Evolutionary conservation across 2,329 filamentous ascomycete genomes (phyloP).

Genomic region (Diaporthe sp.): DNA sequence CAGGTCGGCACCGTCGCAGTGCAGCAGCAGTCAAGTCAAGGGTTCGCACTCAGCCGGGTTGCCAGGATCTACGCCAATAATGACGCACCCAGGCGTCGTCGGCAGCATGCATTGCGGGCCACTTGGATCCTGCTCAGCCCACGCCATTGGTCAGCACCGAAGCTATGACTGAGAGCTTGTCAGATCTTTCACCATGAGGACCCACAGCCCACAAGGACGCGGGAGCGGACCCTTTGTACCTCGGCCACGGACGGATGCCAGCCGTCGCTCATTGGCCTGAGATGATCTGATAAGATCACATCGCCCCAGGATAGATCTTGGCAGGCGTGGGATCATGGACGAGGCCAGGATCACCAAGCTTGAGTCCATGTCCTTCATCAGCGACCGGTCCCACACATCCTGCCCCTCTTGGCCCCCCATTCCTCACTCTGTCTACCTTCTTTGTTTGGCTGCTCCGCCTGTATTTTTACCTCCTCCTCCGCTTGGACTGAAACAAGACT

Average conservation of each 20-base stretch:
- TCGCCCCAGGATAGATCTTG: slow-evolving; percentile 26
- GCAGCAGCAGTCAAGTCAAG: neutral
- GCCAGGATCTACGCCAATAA: slow-evolving; percentile 16
- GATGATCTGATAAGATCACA: slow-evolving; percentile 48
- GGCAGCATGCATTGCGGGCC: slow-evolving; percentile 27
- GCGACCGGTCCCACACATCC: slow-evolving; percentile 3
- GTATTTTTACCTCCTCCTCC: slow-evolving; percentile 28
- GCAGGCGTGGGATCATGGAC: slow-evolving; percentile 20
- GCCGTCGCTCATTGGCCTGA: slow-evolving; percentile 42
- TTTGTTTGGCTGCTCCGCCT: slow-evolving; percentile 17
- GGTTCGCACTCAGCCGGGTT: neutral
- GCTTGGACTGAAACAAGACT: slow-evolving; percentile 36
- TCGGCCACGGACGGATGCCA: slow-evolving; percentile 1
- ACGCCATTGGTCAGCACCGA: slow-evolving; percentile 15
- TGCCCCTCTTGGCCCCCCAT: slow-evolving; percentile 28
- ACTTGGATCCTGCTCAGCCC: neutral
- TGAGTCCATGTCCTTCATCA: slow-evolving; percentile 29
- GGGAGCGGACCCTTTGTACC: slow-evolving; percentile 29
- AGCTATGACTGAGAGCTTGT: slow-evolving; percentile 35
- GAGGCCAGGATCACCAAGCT: slow-evolving; percentile 30
- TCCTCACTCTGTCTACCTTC: neutral
- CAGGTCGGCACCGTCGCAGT: neutral
- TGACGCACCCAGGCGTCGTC: slow-evolving; percentile 32
- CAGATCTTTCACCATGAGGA: slow-evolving; percentile 37
- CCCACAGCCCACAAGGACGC: slow-evolving; percentile 6